phyloP scores from a whole-genome alignment of 2,329 filamentous ascomycete species.

The Ambrosiella beaveri region DNA sequence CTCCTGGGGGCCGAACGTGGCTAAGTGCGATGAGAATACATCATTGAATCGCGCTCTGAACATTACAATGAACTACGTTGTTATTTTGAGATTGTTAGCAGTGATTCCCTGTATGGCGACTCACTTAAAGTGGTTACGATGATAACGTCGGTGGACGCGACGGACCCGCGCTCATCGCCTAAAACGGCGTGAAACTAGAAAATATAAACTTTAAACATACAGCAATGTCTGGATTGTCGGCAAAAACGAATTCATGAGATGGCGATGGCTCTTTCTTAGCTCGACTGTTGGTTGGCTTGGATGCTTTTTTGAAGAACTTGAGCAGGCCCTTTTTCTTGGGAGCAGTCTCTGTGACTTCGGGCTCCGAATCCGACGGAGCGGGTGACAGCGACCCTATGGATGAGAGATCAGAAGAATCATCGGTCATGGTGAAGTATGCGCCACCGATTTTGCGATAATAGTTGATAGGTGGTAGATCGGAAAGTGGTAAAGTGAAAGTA shows the following conservation, averaged over 20 bases:
- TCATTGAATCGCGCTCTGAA: constrained; percentile 88
- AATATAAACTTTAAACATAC: constrained; percentile 38
- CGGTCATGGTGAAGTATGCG: constrained; percentile 20
- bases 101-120: not conserved
- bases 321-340: constrained; percentile 41
- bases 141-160: constrained; percentile 28
- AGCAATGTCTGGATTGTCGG: constrained; percentile 81
- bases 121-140: constrained; percentile 10
- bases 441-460: not conserved
- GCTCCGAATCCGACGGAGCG: constrained; percentile 27
- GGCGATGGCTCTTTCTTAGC: constrained; percentile 55
- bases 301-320: constrained; percentile 38
- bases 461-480: not conserved
- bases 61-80: constrained; percentile 80
- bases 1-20: constrained; percentile 88
- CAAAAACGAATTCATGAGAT: constrained; percentile 74
- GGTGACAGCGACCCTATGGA: constrained; percentile 34
- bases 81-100: constrained; percentile 19
- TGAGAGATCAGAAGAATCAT: constrained; percentile 47
- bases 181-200: constrained; percentile 15
- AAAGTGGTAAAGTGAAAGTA: not conserved
- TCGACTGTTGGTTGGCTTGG: constrained; percentile 18
- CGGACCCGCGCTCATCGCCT: constrained; percentile 30
- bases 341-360: constrained; percentile 36
- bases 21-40: constrained; percentile 68